Percentiles rank a stretch among this genome's conserved stretches.
Conservation (phyloP, 345 rosid species). For the Bruguiera parviflora region DNA sequence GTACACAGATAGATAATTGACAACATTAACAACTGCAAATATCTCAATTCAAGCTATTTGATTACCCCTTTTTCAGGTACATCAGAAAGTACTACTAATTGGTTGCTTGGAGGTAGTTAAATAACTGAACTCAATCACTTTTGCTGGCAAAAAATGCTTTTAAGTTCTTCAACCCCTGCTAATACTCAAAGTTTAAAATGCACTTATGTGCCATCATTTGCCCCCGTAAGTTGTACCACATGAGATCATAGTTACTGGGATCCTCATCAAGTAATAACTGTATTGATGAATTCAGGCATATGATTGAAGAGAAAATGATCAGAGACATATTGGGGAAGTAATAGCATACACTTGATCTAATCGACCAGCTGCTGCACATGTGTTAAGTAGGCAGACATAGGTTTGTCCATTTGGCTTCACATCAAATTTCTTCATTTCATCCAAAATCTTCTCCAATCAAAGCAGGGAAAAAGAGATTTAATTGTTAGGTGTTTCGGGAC, state of each 20-base stretch:
- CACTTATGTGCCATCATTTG: background rate
- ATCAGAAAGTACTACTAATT: too few relatives aligned
- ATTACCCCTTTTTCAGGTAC: too few relatives aligned
- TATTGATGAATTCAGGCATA: background rate
- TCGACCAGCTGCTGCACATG: constrained; percentile 84
- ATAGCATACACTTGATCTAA: constrained; percentile 81
- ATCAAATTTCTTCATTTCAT: constrained; percentile 86
- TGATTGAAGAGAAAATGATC: constrained; percentile 8
- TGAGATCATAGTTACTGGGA: background rate
- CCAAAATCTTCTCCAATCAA: constrained; percentile 64
- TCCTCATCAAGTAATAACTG: constrained; percentile 1
- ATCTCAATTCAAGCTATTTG: too few relatives aligned
- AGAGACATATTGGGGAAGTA: constrained; percentile 20
- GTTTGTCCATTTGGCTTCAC: constrained; percentile 96
- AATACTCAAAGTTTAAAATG: background rate
- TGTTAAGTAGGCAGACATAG: constrained; percentile 74
- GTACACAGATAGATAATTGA: background rate
- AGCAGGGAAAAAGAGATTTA: constrained; percentile 13
- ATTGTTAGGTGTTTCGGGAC: background rate
- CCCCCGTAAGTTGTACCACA: background rate
- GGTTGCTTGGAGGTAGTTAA: too few relatives aligned
- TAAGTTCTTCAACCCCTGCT: background rate
- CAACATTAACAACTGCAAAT: background rate
- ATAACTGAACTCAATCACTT: background rate
- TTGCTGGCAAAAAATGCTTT: background rate